Evolutionary conservation across 257 asterid genomes (phyloP), one percentile per base, ranked within the genome.

Genomic region (Ophiorrhiza pumila): DNA sequence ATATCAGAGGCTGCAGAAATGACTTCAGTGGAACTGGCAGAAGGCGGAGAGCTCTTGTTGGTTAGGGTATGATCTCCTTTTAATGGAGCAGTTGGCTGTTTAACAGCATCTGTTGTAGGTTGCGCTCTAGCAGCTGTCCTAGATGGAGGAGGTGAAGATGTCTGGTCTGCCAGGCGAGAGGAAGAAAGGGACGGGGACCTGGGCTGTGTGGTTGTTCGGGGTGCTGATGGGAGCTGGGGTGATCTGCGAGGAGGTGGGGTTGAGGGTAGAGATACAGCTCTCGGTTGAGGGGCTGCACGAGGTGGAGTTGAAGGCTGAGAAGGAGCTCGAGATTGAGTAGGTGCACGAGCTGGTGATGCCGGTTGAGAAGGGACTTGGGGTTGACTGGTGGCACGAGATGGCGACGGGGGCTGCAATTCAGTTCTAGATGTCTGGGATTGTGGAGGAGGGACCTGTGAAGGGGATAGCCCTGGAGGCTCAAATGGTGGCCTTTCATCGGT

Each of bases 281-380:
- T 78, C 23, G 87, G 31, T 72, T 79, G 83, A 27, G 85, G 68
- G 43, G 77, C 50, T 49, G 76, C 64, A 27, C 50, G 78, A 70
- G 89, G 76, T 50, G 85, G 88, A 42, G 88, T 74, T 32, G 82
- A 52, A 70, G 90, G 61, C 79, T 76, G 87, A 72, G 87, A 50
- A 59, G 96, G 80, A 55, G 84, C 76, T 74, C 27, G 57, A 23
- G 92, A 81, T 83, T 77, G 86, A 70, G 82, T 27, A 39, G 68
- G 35, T 23, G 55, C 76, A 69, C 69, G 78, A 74, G 81, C 42
- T 69, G 85, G 84, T 43, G 91, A 81, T 27, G 74, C 71, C 45
- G 82, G 76, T 55, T 80, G 80, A 47, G 88, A 78, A 56, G 83
- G 57, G 60, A 82, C 50, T 23, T 34, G 69, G 27, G 89, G 56